Conservation (phyloP, 352 stramenopile species). For the Pythium folliculosum region DNA sequence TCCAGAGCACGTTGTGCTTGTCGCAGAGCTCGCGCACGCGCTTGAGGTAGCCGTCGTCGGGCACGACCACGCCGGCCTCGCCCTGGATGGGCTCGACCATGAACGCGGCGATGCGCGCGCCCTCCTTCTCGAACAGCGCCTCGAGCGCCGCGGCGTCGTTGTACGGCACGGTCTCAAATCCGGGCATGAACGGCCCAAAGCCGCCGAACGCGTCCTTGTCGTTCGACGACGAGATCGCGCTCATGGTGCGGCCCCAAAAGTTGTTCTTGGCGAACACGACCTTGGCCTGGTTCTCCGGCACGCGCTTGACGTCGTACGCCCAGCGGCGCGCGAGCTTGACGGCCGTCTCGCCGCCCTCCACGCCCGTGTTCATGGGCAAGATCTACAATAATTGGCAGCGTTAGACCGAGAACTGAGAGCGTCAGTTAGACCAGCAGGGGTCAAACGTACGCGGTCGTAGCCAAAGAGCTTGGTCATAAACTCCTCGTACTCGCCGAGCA, state of each 20-base stretch:
- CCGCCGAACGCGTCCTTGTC: constrained; percentile 84
- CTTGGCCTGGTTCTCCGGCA: constrained; percentile 88
- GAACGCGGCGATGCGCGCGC: constrained; percentile 94
- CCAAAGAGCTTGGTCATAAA: constrained; percentile 97
- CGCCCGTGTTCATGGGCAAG: constrained; percentile 99
- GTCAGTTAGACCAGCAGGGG: neutral
- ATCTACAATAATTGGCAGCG: constrained; percentile 45
- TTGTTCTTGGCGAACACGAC: constrained; percentile 98
- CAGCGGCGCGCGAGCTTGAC: constrained; percentile 96
- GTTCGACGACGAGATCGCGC: constrained; percentile 95
- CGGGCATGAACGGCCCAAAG: constrained; percentile 98
- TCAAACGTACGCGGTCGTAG: constrained; percentile 89
- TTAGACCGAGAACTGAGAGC: neutral
- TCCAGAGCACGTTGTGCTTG: constrained; percentile 99
- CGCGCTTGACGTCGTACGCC: constrained; percentile 98
- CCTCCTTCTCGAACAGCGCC: constrained; percentile 73
- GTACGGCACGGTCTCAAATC: constrained; percentile 93
- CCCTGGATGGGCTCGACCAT: constrained; percentile 99
- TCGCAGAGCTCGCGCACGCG: constrained; percentile 91
- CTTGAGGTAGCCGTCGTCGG: constrained; percentile 95
- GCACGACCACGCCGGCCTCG: constrained; percentile 98
- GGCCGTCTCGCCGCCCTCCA: constrained; percentile 98
- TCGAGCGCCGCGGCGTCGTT: constrained; percentile 93
- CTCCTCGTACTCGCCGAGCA: constrained; percentile 96
- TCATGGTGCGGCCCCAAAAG: constrained; percentile 99